Evolutionary conservation across 176 grass and related monocot species (phyloP), one percentile per base, ranked within the genome.

Genomic region (Eremochloa ophiuroides): DNA sequence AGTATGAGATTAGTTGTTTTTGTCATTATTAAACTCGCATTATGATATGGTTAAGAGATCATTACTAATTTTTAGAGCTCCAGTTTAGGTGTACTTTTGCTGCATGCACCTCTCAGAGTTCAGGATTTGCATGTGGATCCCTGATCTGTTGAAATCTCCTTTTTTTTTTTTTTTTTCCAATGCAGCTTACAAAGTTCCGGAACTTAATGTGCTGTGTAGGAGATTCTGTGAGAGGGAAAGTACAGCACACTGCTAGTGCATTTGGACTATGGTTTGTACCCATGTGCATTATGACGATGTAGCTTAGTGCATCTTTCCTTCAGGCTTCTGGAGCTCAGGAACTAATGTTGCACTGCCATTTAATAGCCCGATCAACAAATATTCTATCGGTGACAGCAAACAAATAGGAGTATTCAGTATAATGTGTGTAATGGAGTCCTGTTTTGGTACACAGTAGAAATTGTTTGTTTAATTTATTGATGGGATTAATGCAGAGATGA

Each of bases 61-160:
- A 71, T 77, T 53, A 56, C 22, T 23, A 66, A 35, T 35, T 50
- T 71, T 34, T 56, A 71, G 16, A 71, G 18, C 44, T 72, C 41
- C 35, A 8, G 33, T 51, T 70, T 28, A 34, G 62, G 50, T 82
- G 72, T 82, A 70, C 22, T 89, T 89, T 89, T 72, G 65, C 64
- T 85, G 87, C 82, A 89, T 89, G 87, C 77, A 77, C 87, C 87
- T 72, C 34, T 40, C 20, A 8, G 43, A 81, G 27, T 71, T 34
- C 23, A 46, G 18, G 71, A 89, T 85, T 85, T 89, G 16, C 78
- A 81, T 64, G 28, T 76, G 50, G 34, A 76, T 55, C 87, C 87
- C 18, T 71, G 9, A 73, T 41, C 65, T 77, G 53, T 69, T 71
- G n/a, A n/a, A n/a, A n/a, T n/a, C n/a, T n/a, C n/a, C n/a, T n/a